Percentiles rank a stretch among this genome's conserved stretches.
These are phyloP conservation scores for Baeospora myosura DNA, from an alignment of 1,284 basidiomycete genomes.

Conservation along the genomic window DNA sequence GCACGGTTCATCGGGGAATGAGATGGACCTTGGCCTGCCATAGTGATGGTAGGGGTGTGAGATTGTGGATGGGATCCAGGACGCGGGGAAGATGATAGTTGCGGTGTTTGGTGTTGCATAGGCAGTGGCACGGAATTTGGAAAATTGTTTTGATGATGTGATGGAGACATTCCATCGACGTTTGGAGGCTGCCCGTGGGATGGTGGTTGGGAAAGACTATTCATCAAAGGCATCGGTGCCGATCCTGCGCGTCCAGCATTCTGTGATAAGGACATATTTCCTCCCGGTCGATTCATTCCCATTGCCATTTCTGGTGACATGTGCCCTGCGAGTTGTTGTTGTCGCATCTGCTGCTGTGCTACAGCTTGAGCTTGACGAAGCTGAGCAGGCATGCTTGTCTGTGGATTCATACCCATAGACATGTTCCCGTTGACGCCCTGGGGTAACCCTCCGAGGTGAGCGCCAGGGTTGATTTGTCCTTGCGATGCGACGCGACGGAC, in stretches of 20 bases:
- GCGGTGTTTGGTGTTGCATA: conserved; percentile 26
- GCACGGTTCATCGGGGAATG: conserved; percentile 34
- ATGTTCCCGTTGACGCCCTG: conserved; percentile 27
- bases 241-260: conserved; percentile 22
- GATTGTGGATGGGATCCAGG: conserved; percentile 33
- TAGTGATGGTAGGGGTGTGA: conserved; percentile 35
- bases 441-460: conserved; percentile 32
- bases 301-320: conserved; percentile 36
- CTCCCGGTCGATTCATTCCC: conserved; percentile 12
- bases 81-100: conserved; percentile 39
- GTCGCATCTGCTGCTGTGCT: conserved; percentile 25
- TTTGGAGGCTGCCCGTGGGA: conserved; percentile 26
- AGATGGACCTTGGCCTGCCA: conserved; percentile 36
- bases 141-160: conserved; percentile 33
- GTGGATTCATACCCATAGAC: conserved; percentile 34
- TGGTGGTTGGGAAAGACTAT: conserved; percentile 40
- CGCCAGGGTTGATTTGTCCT: conserved; percentile 32
- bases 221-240: conserved; percentile 39
- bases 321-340: conserved; percentile 27
- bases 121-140: too few relatives aligned
- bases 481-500: conserved; percentile 48
- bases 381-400: conserved; percentile 28
- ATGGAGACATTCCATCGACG: conserved; percentile 29
- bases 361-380: conserved; percentile 18
- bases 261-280: too few relatives aligned